Evolutionary conservation across 2,329 filamentous ascomycete genomes (phyloP), one percentile per base, ranked within the genome.

Genomic region (Penicillium sp.): DNA sequence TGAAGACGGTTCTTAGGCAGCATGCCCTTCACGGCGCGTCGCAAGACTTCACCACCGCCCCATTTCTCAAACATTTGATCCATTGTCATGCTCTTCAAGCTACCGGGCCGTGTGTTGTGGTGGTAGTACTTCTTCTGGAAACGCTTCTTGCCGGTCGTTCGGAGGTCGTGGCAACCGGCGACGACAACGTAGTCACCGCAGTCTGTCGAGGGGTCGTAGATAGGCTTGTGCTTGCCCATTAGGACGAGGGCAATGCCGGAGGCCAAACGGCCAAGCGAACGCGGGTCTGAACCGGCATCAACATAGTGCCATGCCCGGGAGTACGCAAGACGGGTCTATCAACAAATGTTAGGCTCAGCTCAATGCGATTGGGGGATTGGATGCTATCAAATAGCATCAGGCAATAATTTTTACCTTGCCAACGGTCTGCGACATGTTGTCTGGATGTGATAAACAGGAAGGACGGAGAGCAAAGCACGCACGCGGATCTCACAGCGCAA

Each of bases 191-290:
- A 99, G 84, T 99, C 94, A 64, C 94, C 94, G 81, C 94, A 97
- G 81, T 99, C 94, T 56, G 92, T 96, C 21, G 91, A 96, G 1
- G 94, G 94, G 76, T 97, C 90, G 78, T 86, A 99, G 74, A 94
- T 96, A 21, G 94, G 94, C 78, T 99, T 99, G 82, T 99, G 88
- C 81, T 99, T 99, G 77, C 94, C 94, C 92, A 97, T 96, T 47
- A 96, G 85, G 55, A 90, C 81, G 49, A 87, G 80, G 57, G 92
- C 93, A 73, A 96, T 96, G 58, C 88, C 85, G 48, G 88, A 90
- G 56, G 93, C 93, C 47, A 96, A 82, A 39, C 93, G 90, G 63
- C 93, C 93, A 38, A 96, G 87, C n/a, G 90, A 86, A 13, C 91
- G 90, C 16, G 85, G 81, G 18, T 85, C 72, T 75, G 86, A 62